Conservation (phyloP, 2,329 filamentous ascomycete genomes). For the Fusarium miscanthi region DNA sequence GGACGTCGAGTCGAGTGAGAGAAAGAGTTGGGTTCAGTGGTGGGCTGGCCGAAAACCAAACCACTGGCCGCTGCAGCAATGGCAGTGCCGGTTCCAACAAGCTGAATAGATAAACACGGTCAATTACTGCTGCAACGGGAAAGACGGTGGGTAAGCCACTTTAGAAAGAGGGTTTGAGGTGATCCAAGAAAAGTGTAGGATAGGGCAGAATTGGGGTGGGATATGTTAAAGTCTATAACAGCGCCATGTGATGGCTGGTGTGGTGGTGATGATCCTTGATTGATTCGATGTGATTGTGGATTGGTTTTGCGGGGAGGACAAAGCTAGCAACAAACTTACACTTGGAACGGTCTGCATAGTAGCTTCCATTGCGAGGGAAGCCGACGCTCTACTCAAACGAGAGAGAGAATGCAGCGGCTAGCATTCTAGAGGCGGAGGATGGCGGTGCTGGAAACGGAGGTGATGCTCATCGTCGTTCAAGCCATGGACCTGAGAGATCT, state of each 20-base stretch:
- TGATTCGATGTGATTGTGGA: slow-evolving; percentile 31
- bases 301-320: slow-evolving; percentile 36
- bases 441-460: slow-evolving; percentile 44
- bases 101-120: slow-evolving; percentile 53
- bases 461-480: slow-evolving; percentile 48
- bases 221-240: slow-evolving; percentile 43
- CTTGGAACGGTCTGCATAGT: slow-evolving; percentile 67
- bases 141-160: slow-evolving; percentile 34
- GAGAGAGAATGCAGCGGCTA: slow-evolving; percentile 49
- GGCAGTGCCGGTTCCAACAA: slow-evolving; percentile 70
- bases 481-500: slow-evolving; percentile 39
- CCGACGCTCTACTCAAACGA: slow-evolving; percentile 53
- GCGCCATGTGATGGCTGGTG: slow-evolving; percentile 33
- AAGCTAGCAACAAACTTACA: slow-evolving; percentile 53
- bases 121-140: slow-evolving; percentile 38
- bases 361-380: slow-evolving; percentile 50
- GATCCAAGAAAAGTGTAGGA: slow-evolving; percentile 29
- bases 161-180: slow-evolving; percentile 35
- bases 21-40: slow-evolving; percentile 55
- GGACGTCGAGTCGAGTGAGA: slow-evolving; percentile 43
- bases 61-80: slow-evolving; percentile 70
- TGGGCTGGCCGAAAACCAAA: slow-evolving; percentile 67
- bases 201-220: slow-evolving; percentile 27
- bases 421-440: slow-evolving; percentile 50
- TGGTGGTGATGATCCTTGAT: slow-evolving; percentile 40